These are phyloP conservation scores for Coemansia sp. DNA, from an alignment of 192 early-diverging fungal genomes.

Conservation along the genomic window DNA sequence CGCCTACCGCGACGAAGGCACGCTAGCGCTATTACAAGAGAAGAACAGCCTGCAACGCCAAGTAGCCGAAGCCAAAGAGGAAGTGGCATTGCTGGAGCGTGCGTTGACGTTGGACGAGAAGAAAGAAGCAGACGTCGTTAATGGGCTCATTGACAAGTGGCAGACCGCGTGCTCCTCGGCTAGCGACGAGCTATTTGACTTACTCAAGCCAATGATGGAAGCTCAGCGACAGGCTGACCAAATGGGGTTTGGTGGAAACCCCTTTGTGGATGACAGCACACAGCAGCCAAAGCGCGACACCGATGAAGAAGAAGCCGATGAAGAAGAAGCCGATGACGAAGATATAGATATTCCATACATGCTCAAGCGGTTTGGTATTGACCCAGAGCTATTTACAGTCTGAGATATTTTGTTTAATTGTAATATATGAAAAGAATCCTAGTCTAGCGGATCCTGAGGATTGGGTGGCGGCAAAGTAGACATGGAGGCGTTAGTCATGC, in stretches of 20 bases:
- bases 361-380: constrained; percentile 44
- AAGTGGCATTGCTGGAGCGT: constrained; percentile 32
- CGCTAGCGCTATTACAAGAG: constrained; percentile 21
- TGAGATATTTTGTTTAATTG: background rate
- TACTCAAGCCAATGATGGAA: constrained; percentile 47
- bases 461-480: constrained; percentile 38
- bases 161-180: constrained; percentile 39
- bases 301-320: background rate
- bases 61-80: constrained; percentile 19
- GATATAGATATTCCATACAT: constrained; percentile 35
- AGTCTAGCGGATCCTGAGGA: constrained; percentile 44
- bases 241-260: constrained; percentile 17
- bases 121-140: constrained; percentile 27
- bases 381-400: constrained; percentile 27
- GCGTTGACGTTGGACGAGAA: constrained; percentile 22
- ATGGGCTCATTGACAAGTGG: constrained; percentile 38
- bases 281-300: background rate
- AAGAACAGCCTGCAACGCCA: constrained; percentile 23
- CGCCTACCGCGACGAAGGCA: constrained; percentile 15
- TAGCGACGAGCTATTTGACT: constrained; percentile 40
- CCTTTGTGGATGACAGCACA: background rate
- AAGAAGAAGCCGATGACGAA: background rate
- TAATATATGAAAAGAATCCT: background rate
- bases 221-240: constrained; percentile 22
- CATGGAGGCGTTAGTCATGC: constrained; percentile 25